Percentiles rank a stretch among this genome's conserved stretches.
phyloP scores from a whole-genome alignment of 1,284 basidiomycete genomes.

The Takashimella tepidaria region DNA sequence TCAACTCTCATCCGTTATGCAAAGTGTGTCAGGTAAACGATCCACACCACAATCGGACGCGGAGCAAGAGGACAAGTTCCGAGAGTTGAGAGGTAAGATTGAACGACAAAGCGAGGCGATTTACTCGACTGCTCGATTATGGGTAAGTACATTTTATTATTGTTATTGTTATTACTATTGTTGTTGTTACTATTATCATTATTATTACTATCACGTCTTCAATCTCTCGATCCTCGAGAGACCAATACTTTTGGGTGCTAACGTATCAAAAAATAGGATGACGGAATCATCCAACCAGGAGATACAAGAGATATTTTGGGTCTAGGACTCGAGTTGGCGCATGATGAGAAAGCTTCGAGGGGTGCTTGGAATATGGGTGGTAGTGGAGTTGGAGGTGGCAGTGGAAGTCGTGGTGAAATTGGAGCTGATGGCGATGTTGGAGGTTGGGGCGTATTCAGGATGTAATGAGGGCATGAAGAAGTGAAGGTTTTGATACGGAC shows the following conservation, averaged over 20 bases:
- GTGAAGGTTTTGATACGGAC: too few relatives aligned
- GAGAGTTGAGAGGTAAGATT: conserved; percentile 65
- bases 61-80: conserved; percentile 31
- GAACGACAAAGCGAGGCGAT: conserved; percentile 78
- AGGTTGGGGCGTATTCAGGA: conserved; percentile 83
- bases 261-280: conserved; percentile 53
- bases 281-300: conserved; percentile 86
- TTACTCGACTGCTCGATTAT: conserved; percentile 82
- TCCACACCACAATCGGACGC: conserved; percentile 2
- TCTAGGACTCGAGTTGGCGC: conserved; percentile 71
- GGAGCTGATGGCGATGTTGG: conserved; percentile 69
- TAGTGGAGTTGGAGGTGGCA: conserved; percentile 29
- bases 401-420: conserved; percentile 44
- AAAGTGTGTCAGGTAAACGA: conserved; percentile 55
- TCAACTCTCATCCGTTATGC: conserved; percentile 88
- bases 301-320: conserved; percentile 86
- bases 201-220: not conserved
- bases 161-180: not conserved
- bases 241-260: too few relatives aligned
- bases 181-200: not conserved
- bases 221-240: too few relatives aligned
- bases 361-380: conserved; percentile 1
- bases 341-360: conserved; percentile 47
- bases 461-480: too few relatives aligned
- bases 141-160: too few relatives aligned